A percentile compares a stretch with the other conserved stretches of the same genome.
phyloP scores from a whole-genome alignment of 2,329 filamentous ascomycete genomes.

The Apiospora pterosperma region DNA sequence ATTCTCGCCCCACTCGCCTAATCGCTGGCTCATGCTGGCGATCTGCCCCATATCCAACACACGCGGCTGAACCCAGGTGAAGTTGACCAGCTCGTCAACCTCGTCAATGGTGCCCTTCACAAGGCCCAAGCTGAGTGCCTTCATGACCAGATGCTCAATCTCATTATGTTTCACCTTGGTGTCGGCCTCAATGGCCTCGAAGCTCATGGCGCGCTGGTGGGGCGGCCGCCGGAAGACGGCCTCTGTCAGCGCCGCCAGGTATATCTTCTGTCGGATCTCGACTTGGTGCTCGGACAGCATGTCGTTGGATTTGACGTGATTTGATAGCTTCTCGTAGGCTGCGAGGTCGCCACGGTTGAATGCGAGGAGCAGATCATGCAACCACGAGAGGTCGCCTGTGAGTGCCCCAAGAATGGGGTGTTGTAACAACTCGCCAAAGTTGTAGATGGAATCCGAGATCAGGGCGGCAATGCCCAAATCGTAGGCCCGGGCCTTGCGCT shows the following conservation, averaged over 20 bases:
- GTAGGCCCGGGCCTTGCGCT: constrained; percentile 82
- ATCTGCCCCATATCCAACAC: constrained; percentile 95
- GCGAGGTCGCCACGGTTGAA: constrained; percentile 94
- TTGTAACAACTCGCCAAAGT: constrained; percentile 97
- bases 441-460: constrained; percentile 95
- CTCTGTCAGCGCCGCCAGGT: constrained; percentile 92
- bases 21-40: constrained; percentile 79
- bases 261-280: constrained; percentile 96
- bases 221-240: constrained; percentile 93
- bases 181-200: constrained; percentile 81
- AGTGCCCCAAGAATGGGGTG: constrained; percentile 93
- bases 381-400: constrained; percentile 76
- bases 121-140: constrained; percentile 90
- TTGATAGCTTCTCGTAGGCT: constrained; percentile 79
- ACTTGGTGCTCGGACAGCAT: constrained; percentile 75
- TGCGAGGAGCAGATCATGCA: constrained; percentile 92
- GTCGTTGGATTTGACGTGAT: constrained; percentile 75
- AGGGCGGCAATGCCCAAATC: constrained; percentile 90
- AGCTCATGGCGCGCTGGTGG: constrained; percentile 92
- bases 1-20: constrained; percentile 93
- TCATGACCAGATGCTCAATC: constrained; percentile 99
- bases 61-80: constrained; percentile 99
- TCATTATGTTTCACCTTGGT: constrained; percentile 88
- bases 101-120: constrained; percentile 93
- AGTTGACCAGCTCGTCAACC: constrained; percentile 88